These are phyloP conservation scores for Urtica urens DNA, from an alignment of 306 rosid genomes.

Conservation along the genomic window DNA sequence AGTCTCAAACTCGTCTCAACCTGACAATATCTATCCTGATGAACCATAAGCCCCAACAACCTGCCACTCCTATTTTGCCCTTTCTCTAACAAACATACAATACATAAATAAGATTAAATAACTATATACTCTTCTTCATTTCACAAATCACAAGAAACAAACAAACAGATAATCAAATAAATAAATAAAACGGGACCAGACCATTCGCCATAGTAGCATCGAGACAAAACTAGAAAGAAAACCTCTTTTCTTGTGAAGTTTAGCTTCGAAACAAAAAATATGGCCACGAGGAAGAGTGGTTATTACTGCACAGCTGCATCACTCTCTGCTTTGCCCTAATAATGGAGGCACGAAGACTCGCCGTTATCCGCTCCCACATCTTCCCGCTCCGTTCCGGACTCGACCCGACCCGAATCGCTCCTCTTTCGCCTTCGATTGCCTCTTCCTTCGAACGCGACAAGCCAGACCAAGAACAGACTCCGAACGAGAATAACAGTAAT, in stretches of 20 bases:
- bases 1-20: too few species aligned
- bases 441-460: conserved; percentile 2
- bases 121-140: not conserved
- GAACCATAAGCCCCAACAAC: not conserved
- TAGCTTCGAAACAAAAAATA: too few species aligned
- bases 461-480: not conserved
- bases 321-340: conserved; percentile 8
- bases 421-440: conserved; percentile 21
- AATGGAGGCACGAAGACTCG: conserved; percentile 46
- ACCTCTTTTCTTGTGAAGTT: not conserved
- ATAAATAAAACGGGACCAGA: not conserved
- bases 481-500: conserved; percentile 11
- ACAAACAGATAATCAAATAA: not conserved
- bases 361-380: conserved; percentile 61
- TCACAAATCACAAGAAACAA: not conserved
- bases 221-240: not conserved
- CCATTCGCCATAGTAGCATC: not conserved
- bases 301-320: not conserved
- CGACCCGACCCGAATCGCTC: conserved; percentile 5
- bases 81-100: not conserved
- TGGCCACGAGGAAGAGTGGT: conserved; percentile 5
- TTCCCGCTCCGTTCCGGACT: conserved; percentile 19
- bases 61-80: not conserved
- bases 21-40: too few species aligned
- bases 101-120: not conserved